Base-by-base conservation (phyloP, 495 filamentous ascomycete genomes). In the Xeromyces bisporus region DNA sequence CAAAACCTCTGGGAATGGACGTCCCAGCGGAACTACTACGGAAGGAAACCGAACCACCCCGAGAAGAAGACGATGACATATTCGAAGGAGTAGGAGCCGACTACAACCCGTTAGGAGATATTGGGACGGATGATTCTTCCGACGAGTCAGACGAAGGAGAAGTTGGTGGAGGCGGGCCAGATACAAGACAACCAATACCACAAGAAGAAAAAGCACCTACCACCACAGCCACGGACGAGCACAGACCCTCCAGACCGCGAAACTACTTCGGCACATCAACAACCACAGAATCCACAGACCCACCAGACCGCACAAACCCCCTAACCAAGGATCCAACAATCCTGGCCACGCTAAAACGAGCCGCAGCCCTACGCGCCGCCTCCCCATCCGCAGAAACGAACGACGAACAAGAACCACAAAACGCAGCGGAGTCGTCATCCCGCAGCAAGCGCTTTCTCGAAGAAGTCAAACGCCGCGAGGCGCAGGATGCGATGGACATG, bases 401-500 rank as follows among this genome's bases (percentile, higher is more conserved):
- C 1, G 29, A 38, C 0, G 41, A 41, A 6, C 52, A 45, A 14
- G 55, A 50, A 2, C 59, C 61, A 31, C 58, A 66, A 2, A 54
- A 54, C 33, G 62, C 62, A 33, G 47, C 51, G 21, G 65, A 63
- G 2, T 67, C 67, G 24, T 64, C 70, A 23, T 71, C 70, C 33
- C 77, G 75, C 15, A 71, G 76, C 12, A 73, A 71, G 45, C 73
- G 72, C 36, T 77, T 93, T 57, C 56, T 93, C 7, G 69, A 80
- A 40, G 67, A 73, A 26, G 55, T 53, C 4, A 52, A 47, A 15
- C 55, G 56, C 5, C 50, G 45, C 4, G 68, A 75, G 26, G 78
- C 79, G 38, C 68, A 86, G 26, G 89, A 97, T 55, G 73, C 80
- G 7, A 80, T 85, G 26, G 89, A 97, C 54, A 69, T 97, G 58